Evolutionary conservation across 2,329 filamentous ascomycete species (phyloP), one percentile per base, ranked within the genome.

Genomic region (Monosporascus sp.): DNA sequence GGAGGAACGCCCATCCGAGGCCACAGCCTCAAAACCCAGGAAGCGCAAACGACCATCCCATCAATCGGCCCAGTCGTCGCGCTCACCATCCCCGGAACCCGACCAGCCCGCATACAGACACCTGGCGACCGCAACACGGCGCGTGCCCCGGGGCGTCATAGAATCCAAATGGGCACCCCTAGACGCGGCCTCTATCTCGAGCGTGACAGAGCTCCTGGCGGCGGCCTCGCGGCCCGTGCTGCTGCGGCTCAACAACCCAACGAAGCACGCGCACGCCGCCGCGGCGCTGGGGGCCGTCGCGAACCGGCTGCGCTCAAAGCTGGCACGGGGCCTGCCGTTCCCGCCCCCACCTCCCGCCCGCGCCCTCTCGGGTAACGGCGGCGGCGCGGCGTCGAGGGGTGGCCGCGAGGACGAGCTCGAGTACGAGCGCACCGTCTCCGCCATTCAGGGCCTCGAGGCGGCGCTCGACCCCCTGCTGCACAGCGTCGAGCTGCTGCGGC

Each of bases 131-230:
- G 73, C 73, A 31, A 77, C 73, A 14, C 77, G 75, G 37, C 74
- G 73, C 43, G 73, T 90, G 44, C 80, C 83, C n/a, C 80, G 78
- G 55, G 77, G 80, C 27, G 80, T 77, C 38, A 87, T 95, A 53
- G 78, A 87, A 43, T 72, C 84, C 43, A 89, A 87, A 64, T 90
- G 87, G 87, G 72, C 75, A 3, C 74, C 80, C 6, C 74, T 89
- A 5, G 75, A 81, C 5, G 65, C 71, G 6, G 68, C 75, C 24
- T 81, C 84, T 43, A 69, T 87, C 51, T 71, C 77, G 7, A 77
- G 78, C 49, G 75, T 86, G n/a, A 71, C 75, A 18, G 66, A 72
- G 17, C 74, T 88, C 27, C 70, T 90, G 35, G 70, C 75, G 22
- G 77, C 83, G 58, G 78, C 82, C 49, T 81, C 84, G 59, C 79